Evolutionary conservation across 225 moss, liverwort and hornwort species (phyloP), one percentile per base, ranked within the genome.

Genomic region (Polytrichum formosum): DNA sequence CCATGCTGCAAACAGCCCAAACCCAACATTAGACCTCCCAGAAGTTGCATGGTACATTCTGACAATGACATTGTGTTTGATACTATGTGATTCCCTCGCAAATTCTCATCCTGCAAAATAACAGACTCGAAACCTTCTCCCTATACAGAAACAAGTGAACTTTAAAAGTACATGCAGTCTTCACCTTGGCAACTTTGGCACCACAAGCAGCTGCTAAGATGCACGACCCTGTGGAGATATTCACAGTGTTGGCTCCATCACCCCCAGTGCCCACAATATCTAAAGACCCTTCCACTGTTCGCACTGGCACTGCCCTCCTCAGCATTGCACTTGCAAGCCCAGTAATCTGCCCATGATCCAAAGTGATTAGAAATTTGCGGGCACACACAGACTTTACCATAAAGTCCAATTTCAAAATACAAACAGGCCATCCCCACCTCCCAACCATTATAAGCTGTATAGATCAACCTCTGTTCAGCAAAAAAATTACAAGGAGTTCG

Each of bases 191-290:
- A 74, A 98, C 94, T 72, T 82, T 91, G 37, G 92, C 98, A 75
- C 94, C 98, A 77, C 92, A 83, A 61, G 98, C 98, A 75, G 94
- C 98, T 77, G 98, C 94, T 65, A 98, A 80, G 28, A 98, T 87
- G 78, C 84, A 90, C 53, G 98, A 86, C 61, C 98, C 98, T 4
- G 98, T 98, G 30, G 98, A 98, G 69, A 98, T 92, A 62, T 98
- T 98, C 5, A 98, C 91, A 18, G 98, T 98, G 71, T 92, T 87
- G 8, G 90, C 80, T 71, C 98, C 98, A 79, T 98, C 94, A 56
- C 98, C 98, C 64, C 98, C 98, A 55, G 98, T 98, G 19, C 98
- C 98, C 19, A 98, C 98, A 18, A 98, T 98, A 72, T 98, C 98
- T 76, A 98, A 67, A 74, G 88, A 92, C 59, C 92, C 91, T 29